These are phyloP conservation scores for Vitis hybrid DNA, from an alignment of 177 flowering plant species.

Conservation along the genomic window DNA sequence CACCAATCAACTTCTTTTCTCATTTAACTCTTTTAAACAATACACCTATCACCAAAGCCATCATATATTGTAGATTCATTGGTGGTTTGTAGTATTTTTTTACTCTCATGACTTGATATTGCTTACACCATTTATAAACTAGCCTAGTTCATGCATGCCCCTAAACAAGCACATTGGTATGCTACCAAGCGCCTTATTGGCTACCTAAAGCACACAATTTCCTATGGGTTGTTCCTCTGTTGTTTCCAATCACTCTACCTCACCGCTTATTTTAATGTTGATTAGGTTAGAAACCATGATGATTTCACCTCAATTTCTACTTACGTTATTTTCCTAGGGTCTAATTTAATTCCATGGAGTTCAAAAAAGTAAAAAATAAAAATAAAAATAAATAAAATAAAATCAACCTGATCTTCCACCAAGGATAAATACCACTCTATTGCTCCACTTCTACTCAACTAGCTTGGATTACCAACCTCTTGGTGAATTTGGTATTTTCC, in stretches of 20 bases:
- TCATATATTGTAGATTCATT: neutral
- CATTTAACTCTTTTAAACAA: neutral
- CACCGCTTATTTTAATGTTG: neutral
- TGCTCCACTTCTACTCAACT: neutral
- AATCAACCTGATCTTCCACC: neutral
- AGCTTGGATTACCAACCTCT: neutral
- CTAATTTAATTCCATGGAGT: neutral
- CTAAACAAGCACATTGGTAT: neutral
- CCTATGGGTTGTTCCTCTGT: neutral
- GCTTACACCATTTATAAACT: neutral
- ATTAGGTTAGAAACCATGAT: neutral
- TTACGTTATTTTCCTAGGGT: neutral
- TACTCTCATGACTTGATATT: neutral
- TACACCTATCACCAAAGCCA: neutral
- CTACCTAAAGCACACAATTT: neutral
- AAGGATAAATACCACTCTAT: neutral
- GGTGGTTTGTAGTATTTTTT: neutral
- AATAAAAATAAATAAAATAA: neutral
- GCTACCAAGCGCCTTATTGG: neutral
- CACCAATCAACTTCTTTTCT: neutral
- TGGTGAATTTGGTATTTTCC: neutral
- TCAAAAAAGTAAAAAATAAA: neutral
- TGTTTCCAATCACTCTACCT: neutral
- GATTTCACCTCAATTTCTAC: neutral
- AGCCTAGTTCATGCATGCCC: conserved; percentile 5